Percentiles rank a stretch among this genome's conserved stretches.
These are phyloP conservation scores for Friedmanniomyces endolithicus DNA, from an alignment of 495 filamentous ascomycete species.

Conservation along the genomic window DNA sequence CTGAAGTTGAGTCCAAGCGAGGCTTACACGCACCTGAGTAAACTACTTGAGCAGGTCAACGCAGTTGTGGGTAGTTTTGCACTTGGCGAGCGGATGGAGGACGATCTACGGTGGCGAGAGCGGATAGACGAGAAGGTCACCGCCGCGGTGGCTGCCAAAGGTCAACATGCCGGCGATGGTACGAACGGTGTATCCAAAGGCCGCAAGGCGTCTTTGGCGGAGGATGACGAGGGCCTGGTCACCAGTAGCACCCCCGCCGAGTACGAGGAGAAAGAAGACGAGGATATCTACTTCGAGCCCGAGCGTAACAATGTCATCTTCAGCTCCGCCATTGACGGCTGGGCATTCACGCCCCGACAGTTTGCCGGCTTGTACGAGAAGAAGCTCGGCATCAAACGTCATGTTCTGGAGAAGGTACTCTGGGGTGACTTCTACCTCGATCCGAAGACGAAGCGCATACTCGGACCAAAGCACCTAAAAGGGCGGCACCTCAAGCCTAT, in stretches of 20 bases:
- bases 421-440: slow-evolving; percentile 98
- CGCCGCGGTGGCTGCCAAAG: slow-evolving; percentile 39
- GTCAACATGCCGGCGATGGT: slow-evolving; percentile 40
- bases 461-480: slow-evolving; percentile 85
- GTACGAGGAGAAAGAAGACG: slow-evolving; percentile 88
- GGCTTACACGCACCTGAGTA: slow-evolving; percentile 80
- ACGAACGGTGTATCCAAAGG: slow-evolving; percentile 21
- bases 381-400: slow-evolving; percentile 88
- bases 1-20: slow-evolving; percentile 82
- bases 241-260: slow-evolving; percentile 27
- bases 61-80: slow-evolving; percentile 96
- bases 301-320: slow-evolving; percentile 99
- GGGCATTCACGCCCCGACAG: slow-evolving; percentile 92
- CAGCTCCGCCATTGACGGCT: slow-evolving; percentile 90
- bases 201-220: slow-evolving; percentile 16
- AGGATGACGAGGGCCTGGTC: slow-evolving; percentile 34
- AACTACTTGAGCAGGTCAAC: slow-evolving; percentile 88
- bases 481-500: slow-evolving; percentile 84
- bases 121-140: slow-evolving; percentile 72
- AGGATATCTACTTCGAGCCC: slow-evolving; percentile 94
- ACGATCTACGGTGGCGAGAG: slow-evolving; percentile 92
- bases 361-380: slow-evolving; percentile 92
- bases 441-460: slow-evolving; percentile 88
- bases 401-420: slow-evolving; percentile 81
- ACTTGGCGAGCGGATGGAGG: slow-evolving; percentile 97